Conservation (phyloP, 129 eudicot species). For the Oenanthe sinensis region DNA sequence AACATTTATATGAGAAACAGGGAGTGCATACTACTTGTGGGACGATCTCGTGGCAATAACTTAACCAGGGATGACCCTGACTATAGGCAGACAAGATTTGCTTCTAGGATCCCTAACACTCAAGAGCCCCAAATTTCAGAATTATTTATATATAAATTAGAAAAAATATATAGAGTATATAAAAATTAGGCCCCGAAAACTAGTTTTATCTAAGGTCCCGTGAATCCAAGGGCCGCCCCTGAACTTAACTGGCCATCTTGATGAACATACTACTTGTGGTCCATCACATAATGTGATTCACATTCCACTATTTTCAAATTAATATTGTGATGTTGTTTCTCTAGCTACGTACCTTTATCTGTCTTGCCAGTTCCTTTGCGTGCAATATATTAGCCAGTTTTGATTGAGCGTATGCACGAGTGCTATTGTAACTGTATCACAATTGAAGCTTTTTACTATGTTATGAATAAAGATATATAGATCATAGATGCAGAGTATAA, state of each 20-base stretch:
- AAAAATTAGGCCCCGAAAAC: too few relatives aligned
- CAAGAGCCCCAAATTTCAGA: too few relatives aligned
- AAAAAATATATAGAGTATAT: too few relatives aligned
- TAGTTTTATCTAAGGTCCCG: too few relatives aligned
- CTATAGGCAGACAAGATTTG: too few relatives aligned
- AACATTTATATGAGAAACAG: not conserved
- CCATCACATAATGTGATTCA: too few relatives aligned
- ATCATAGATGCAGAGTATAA: not conserved
- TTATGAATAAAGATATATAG: not conserved
- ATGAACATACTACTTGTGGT: not conserved
- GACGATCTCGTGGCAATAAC: too few relatives aligned
- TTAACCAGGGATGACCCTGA: too few relatives aligned
- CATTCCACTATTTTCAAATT: not conserved
- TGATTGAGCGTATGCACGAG: constrained; percentile 93
- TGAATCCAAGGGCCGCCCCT: too few relatives aligned
- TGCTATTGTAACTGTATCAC: constrained; percentile 68
- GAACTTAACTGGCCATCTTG: not conserved
- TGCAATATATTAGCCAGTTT: constrained; percentile 90
- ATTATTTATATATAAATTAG: too few relatives aligned
- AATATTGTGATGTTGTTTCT: not conserved
- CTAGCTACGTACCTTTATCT: constrained; percentile 63
- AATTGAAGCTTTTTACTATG: not conserved
- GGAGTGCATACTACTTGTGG: not conserved
- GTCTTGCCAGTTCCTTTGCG: constrained; percentile 76
- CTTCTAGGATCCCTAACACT: too few relatives aligned